These are phyloP conservation scores for Monosporozyma siamensis DNA, from an alignment of 805 yeast species.

Conservation along the genomic window DNA sequence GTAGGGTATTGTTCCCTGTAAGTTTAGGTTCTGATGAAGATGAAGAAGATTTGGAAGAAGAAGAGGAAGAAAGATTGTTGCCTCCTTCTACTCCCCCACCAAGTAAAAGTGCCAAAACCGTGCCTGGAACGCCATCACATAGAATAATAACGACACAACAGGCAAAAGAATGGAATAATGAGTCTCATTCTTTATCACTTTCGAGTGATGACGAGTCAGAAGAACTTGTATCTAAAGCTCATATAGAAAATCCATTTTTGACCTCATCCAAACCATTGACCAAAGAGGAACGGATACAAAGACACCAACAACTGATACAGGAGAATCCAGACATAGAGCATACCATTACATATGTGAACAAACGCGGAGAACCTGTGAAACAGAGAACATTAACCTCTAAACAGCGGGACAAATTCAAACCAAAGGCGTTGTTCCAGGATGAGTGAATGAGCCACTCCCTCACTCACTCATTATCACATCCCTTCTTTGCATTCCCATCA, in stretches of 20 bases:
- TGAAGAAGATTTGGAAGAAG: slow-evolving; percentile 3
- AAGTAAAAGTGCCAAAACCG: slow-evolving; percentile 5
- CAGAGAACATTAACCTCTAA: slow-evolving; percentile 15
- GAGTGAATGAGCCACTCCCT: slow-evolving; percentile 4
- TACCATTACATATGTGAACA: slow-evolving; percentile 27
- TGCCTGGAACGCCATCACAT: slow-evolving; percentile 31
- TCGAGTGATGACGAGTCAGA: slow-evolving; percentile 5
- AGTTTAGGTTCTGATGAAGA: slow-evolving; percentile 6
- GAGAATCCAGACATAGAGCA: slow-evolving; percentile 18
- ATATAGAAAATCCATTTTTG: slow-evolving; percentile 17
- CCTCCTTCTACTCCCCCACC: slow-evolving; percentile 2
- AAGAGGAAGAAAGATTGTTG: slow-evolving; percentile 5
- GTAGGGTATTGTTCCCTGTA: slow-evolving; percentile 22
- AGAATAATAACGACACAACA: slow-evolving; percentile 28
- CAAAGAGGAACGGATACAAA: slow-evolving; percentile 9
- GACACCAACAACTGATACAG: slow-evolving; percentile 11
- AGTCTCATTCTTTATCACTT: slow-evolving; percentile 6
- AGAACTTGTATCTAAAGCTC: too few species aligned
- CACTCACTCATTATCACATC: background rate
- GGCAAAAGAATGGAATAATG: slow-evolving; percentile 30
- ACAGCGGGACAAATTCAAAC: slow-evolving; percentile 21
- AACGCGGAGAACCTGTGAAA: slow-evolving; percentile 27
- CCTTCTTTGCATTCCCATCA: background rate
- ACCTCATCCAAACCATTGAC: slow-evolving; percentile 4
- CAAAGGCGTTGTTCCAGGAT: slow-evolving; percentile 23